These are phyloP conservation scores for Danielia reshetovae DNA, from an alignment of 805 yeast species.

Conservation along the genomic window DNA sequence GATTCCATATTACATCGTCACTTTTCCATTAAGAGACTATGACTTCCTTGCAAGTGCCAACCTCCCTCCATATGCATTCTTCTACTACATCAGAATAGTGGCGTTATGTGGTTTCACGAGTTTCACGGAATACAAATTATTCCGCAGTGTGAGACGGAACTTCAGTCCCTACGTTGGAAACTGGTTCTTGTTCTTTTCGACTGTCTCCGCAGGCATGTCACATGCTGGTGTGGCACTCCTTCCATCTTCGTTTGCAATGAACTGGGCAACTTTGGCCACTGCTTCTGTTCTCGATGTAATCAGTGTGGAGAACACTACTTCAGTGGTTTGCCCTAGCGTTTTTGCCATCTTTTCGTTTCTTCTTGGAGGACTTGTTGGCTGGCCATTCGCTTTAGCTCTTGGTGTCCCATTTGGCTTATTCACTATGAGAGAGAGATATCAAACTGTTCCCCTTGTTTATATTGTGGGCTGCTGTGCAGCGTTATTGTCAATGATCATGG, in stretches of 20 bases:
- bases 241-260: slow-evolving; percentile 74
- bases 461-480: slow-evolving; percentile 8
- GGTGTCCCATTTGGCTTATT: slow-evolving; percentile 56
- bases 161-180: slow-evolving; percentile 41
- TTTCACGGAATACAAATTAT: slow-evolving; percentile 52
- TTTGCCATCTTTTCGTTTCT: slow-evolving; percentile 34
- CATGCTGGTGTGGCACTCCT: slow-evolving; percentile 84
- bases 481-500: slow-evolving; percentile 17
- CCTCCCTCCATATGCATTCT: slow-evolving; percentile 30
- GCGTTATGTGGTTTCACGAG: slow-evolving; percentile 35
- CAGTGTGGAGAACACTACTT: slow-evolving; percentile 3
- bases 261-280: slow-evolving; percentile 42
- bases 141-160: slow-evolving; percentile 33
- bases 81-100: slow-evolving; percentile 51
- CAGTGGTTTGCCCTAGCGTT: slow-evolving; percentile 9
- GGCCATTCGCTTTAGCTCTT: slow-evolving; percentile 81
- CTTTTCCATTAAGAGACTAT: slow-evolving; percentile 19
- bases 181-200: slow-evolving; percentile 60
- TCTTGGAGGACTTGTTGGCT: slow-evolving; percentile 78
- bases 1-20: slow-evolving; percentile 41
- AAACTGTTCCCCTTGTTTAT: slow-evolving; percentile 9
- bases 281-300: slow-evolving; percentile 30
- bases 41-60: slow-evolving; percentile 9
- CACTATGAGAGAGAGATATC: slow-evolving; percentile 14
- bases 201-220: slow-evolving; percentile 75